These are phyloP conservation scores for Aphanomyces stellatus DNA, from an alignment of 352 stramenopile genomes.

Conservation along the genomic window DNA sequence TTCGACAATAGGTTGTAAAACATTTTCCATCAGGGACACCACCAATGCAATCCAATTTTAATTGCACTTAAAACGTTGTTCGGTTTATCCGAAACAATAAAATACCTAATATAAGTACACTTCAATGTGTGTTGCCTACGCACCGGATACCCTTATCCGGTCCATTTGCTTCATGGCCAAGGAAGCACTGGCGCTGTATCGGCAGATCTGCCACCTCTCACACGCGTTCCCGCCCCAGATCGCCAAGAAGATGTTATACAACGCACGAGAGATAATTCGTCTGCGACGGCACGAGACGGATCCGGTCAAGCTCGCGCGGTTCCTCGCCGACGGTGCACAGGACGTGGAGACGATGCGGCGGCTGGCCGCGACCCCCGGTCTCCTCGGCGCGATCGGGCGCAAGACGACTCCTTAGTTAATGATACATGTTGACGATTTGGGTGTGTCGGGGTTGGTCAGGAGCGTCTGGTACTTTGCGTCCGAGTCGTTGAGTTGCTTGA, in stretches of 20 bases:
- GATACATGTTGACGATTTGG: slow-evolving; percentile 9
- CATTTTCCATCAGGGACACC: no score
- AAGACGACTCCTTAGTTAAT: background rate
- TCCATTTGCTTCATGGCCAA: background rate
- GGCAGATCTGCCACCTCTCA: background rate
- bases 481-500: slow-evolving; percentile 10
- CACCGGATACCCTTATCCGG: background rate
- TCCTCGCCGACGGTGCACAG: slow-evolving; percentile 43
- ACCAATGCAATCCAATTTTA: no score
- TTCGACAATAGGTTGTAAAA: no score
- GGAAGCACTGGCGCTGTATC: background rate
- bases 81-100: no score
- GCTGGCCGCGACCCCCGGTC: background rate
- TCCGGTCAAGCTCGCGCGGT: slow-evolving; percentile 28
- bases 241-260: slow-evolving; percentile 62
- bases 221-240: slow-evolving; percentile 23
- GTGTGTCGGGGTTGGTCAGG: background rate
- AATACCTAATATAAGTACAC: no score
- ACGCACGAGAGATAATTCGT: slow-evolving; percentile 57
- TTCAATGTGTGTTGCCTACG: no score
- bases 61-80: no score
- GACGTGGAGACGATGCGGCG: slow-evolving; percentile 12
- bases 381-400: slow-evolving; percentile 10
- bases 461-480: slow-evolving; percentile 17
- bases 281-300: slow-evolving; percentile 46